Evolutionary conservation across 2,329 filamentous ascomycete genomes (phyloP), one percentile per base, ranked within the genome.

Genomic region (Aspergillus calidoustus): DNA sequence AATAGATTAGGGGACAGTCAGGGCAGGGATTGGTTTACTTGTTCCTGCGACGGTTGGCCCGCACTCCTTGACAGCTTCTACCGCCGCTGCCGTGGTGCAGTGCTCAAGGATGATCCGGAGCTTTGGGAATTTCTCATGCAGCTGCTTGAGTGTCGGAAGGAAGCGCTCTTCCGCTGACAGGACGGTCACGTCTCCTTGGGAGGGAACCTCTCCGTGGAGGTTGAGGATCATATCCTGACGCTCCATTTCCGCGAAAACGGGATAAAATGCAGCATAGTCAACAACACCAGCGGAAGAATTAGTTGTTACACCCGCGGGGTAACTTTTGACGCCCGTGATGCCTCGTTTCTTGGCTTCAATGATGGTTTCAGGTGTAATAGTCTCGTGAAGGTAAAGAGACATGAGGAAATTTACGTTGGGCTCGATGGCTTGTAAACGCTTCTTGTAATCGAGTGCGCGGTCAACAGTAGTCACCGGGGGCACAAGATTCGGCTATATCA

Each of bases 181-280:
- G 31, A 86, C 83, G 0, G 84, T 86, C 62, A 85, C 80, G 53
- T 75, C 74, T 13, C 72, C 74, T 30, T 64, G 65, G 38, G 73
- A 74, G 7, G 74, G 74, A 30, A 67, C 66, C 55, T 97, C 94
- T 67, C 93, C 94, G 75, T 98, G 93, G n/a, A 98, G 82, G 79
- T 97, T 97, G 47, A 96, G 84, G n/a, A 96, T 85, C 74, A 97
- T 82, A 67, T 89, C 88, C 67, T 93, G 87, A 62, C 88, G 81
- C 74, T 97, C 90, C 93, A 98, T 97, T 66, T 91, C 91, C n/a
- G 84, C 86, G 73, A 98, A 96, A 15, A 94, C 91, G 6, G 79
- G 78, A 61, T 81, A 81, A 67, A 80, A 80, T 17, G 73, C 67
- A 8, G 76, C 73, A 60, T 80, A 80, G 66, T 80, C 78, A 47